Conservation (phyloP, 208 protist genomes). For the Leishmania braziliensis region DNA sequence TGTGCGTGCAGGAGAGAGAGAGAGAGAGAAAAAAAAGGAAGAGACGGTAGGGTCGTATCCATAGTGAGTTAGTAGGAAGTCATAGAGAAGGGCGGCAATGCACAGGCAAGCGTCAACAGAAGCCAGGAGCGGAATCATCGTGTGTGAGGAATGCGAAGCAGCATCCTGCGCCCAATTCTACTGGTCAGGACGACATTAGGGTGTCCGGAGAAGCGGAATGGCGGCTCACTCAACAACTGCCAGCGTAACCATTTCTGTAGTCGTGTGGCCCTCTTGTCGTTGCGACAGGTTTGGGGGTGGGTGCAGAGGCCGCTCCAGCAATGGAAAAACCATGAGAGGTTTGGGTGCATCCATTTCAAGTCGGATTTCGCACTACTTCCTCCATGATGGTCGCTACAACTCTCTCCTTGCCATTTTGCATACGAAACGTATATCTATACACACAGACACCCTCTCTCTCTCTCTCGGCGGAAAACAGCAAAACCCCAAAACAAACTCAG, state of each 20-base stretch:
- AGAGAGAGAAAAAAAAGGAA: neutral
- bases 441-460: neutral
- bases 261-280: neutral
- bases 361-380: neutral
- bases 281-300: neutral
- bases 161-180: neutral
- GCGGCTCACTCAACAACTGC: neutral
- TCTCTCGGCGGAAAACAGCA: neutral
- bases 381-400: neutral
- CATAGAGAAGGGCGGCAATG: neutral
- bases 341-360: neutral
- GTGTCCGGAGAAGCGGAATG: neutral
- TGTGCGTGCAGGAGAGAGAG: neutral
- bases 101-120: neutral
- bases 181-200: neutral
- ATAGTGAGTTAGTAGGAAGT: neutral
- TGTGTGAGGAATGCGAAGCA: neutral
- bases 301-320: neutral
- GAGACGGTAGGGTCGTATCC: neutral
- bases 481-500: neutral
- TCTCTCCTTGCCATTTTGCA: neutral
- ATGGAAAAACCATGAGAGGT: neutral
- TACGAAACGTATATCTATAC: neutral
- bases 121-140: neutral
- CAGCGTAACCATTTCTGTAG: neutral